A percentile compares a stretch with the other conserved stretches of the same genome.
Conservation (phyloP, 306 rosid genomes). For the Castanopsis chinensis region DNA sequence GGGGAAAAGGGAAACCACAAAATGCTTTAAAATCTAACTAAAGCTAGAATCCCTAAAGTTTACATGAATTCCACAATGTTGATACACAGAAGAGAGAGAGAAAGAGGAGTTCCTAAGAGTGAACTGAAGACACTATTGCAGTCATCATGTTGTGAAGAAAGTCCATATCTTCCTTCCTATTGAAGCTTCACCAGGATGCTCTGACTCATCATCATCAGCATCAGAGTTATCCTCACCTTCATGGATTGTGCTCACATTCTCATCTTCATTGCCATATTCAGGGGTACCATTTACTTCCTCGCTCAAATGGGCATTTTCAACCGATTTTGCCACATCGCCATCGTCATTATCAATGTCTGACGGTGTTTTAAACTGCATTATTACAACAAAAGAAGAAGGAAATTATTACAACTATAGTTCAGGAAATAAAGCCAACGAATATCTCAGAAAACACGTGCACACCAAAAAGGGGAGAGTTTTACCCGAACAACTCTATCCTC, state of each 20-base stretch:
- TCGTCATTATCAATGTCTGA: constrained; percentile 38
- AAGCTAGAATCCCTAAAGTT: constrained; percentile 9
- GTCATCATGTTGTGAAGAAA: constrained; percentile 68
- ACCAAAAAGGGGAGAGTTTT: constrained; percentile 20
- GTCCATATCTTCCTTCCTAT: constrained; percentile 65
- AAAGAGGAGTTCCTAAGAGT: not conserved
- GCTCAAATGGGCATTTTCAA: constrained; percentile 24
- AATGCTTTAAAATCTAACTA: not conserved
- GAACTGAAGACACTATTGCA: constrained; percentile 2
- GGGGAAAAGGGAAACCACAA: not conserved
- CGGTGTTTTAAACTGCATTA: constrained; percentile 56
- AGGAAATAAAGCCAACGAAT: constrained; percentile 8
- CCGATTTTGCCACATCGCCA: constrained; percentile 34
- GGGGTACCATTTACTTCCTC: constrained; percentile 41
- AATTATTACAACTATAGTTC: not conserved
- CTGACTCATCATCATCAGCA: constrained; percentile 29
- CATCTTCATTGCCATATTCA: constrained; percentile 36
- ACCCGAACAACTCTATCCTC: constrained; percentile 70
- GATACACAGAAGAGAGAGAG: not conserved
- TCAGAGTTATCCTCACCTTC: constrained; percentile 38
- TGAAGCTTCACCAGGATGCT: constrained; percentile 52
- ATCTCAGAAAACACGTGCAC: not conserved
- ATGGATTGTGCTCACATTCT: constrained; percentile 42
- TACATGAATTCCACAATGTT: not conserved
- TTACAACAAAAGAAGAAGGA: not conserved